phyloP scores from a whole-genome alignment of 352 stramenopile genomes.

The Halophytophthora polymorphica region DNA sequence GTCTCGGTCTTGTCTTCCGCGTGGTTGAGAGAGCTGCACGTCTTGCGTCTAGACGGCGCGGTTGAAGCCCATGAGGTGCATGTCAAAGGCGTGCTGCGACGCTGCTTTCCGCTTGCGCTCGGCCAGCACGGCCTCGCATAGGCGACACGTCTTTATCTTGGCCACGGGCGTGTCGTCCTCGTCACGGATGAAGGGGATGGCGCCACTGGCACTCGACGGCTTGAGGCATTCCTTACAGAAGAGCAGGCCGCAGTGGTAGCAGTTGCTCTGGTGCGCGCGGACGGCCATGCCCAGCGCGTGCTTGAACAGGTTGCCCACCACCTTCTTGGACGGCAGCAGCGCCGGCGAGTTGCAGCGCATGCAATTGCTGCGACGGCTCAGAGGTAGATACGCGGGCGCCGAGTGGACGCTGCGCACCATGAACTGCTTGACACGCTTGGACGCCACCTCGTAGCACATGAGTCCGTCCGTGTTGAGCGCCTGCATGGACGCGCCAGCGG shows the following conservation, averaged over 20 bases:
- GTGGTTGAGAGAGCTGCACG: constrained; percentile 18
- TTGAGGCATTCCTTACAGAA: constrained; percentile 71
- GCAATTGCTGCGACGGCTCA: constrained; percentile 58
- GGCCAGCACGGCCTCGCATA: constrained; percentile 58
- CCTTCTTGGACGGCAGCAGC: constrained; percentile 45
- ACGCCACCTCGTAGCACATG: constrained; percentile 79
- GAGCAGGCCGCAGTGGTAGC: constrained; percentile 80
- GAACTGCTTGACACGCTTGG: constrained; percentile 53
- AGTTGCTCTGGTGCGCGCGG: constrained; percentile 60
- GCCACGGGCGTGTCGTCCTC: constrained; percentile 45
- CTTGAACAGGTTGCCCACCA: constrained; percentile 59
- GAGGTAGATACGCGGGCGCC: constrained; percentile 42
- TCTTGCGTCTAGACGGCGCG: constrained; percentile 20
- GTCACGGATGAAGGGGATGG: constrained; percentile 52
- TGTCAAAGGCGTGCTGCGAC: constrained; percentile 50
- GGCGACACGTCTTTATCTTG: constrained; percentile 59
- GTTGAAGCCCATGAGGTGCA: constrained; percentile 54
- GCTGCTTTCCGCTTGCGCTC: constrained; percentile 56
- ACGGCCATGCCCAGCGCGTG: constrained; percentile 40
- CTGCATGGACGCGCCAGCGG: constrained; percentile 59
- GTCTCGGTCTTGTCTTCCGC: constrained; percentile 19
- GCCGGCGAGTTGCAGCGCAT: constrained; percentile 62
- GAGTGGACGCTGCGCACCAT: constrained; percentile 67
- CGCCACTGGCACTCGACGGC: constrained; percentile 38
- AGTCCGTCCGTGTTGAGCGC: constrained; percentile 64